Conservation (phyloP, 495 filamentous ascomycete species). For the Hypoxylon trugodes region DNA sequence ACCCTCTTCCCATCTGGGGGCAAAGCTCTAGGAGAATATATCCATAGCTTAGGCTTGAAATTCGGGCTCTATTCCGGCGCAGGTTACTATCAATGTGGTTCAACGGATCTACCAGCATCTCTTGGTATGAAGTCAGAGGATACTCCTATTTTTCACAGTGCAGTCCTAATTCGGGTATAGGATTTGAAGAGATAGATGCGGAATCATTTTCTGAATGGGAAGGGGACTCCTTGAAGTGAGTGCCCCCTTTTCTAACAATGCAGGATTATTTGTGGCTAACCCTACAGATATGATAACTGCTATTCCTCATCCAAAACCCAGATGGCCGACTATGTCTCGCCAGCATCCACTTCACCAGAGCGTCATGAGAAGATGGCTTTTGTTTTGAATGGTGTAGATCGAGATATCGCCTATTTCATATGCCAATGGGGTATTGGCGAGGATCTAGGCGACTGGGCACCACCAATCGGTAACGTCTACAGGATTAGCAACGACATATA, state of each 20-base stretch:
- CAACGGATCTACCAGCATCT: constrained; percentile 41
- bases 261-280: constrained; percentile 35
- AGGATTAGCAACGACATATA: constrained; percentile 65
- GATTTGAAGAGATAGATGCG: constrained; percentile 60
- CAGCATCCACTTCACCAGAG: constrained; percentile 46
- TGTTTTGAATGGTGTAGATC: constrained; percentile 36
- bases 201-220: constrained; percentile 57
- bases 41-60: constrained; percentile 58
- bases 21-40: constrained; percentile 56
- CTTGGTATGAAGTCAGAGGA: constrained; percentile 23
- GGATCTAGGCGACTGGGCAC: constrained; percentile 59
- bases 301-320: constrained; percentile 55
- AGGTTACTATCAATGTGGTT: constrained; percentile 51
- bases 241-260: constrained; percentile 48
- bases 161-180: constrained; percentile 34
- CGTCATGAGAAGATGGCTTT: constrained; percentile 48
- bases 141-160: neutral
- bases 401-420: constrained; percentile 57
- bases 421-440: constrained; percentile 63
- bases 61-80: constrained; percentile 67
- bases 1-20: constrained; percentile 60
- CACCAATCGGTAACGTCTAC: constrained; percentile 58
- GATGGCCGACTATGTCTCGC: constrained; percentile 52
- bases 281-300: constrained; percentile 62
- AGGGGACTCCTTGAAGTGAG: constrained; percentile 61